Percentiles rank a stretch among this genome's conserved stretches.
These are phyloP conservation scores for Aureobasidium sp. DNA, from an alignment of 2,329 filamentous ascomycete genomes.

Conservation along the genomic window DNA sequence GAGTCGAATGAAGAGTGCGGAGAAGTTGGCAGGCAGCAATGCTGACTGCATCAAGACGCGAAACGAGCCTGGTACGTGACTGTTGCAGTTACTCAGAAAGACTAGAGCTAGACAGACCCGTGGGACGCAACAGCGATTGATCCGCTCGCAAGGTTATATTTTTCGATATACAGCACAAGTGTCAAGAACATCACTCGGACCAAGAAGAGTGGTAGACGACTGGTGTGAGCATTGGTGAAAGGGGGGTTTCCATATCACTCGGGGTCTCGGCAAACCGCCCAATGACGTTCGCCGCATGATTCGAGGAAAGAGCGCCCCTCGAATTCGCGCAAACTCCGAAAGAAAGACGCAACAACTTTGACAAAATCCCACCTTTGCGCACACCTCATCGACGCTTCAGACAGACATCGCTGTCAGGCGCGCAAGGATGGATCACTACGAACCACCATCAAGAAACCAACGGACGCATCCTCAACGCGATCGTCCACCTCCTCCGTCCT, in stretches of 20 bases:
- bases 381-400: neutral
- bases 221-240: neutral
- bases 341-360: neutral
- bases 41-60: neutral
- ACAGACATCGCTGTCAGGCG: neutral
- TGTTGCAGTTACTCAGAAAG: too few relatives aligned
- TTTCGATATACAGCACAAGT: too few relatives aligned
- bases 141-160: neutral
- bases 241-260: neutral
- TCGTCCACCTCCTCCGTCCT: constrained; percentile 8
- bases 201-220: neutral
- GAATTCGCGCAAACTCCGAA: constrained; percentile 1
- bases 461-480: constrained; percentile 1
- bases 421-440: constrained; percentile 8
- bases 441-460: neutral
- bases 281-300: neutral
- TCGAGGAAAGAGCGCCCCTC: constrained; percentile 4
- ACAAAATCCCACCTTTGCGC: neutral
- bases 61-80: neutral
- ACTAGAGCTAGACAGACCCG: neutral
- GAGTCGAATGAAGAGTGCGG: too few relatives aligned
- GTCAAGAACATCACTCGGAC: neutral
- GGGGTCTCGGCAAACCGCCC: neutral
- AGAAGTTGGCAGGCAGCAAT: neutral
- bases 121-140: too few relatives aligned